A percentile compares a stretch with the other conserved stretches of the same genome.
phyloP scores from a whole-genome alignment of 306 rosid species.

The Bauhinia variegata region DNA sequence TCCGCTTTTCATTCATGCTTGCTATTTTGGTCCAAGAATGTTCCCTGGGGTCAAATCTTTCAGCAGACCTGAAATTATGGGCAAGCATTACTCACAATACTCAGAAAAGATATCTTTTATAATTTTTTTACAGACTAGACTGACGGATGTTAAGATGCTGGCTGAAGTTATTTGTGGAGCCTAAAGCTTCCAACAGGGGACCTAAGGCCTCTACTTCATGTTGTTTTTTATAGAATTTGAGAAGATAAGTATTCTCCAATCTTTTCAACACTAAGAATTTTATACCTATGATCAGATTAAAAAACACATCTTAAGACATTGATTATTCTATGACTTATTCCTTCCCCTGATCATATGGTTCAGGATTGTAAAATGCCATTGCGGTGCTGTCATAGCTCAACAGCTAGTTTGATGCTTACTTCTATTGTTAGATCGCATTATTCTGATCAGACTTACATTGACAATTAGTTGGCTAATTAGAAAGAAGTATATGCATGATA shows the following conservation, averaged over 20 bases:
- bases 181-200: neutral
- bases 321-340: neutral
- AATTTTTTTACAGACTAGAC: conserved; percentile 2
- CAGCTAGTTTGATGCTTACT: neutral
- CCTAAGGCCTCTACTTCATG: neutral
- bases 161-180: neutral
- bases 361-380: neutral
- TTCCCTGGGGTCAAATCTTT: conserved; percentile 85
- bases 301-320: neutral
- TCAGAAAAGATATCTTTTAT: neutral
- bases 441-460: neutral
- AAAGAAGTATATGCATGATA: neutral
- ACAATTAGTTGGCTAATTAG: neutral
- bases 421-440: neutral
- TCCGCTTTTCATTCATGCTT: conserved; percentile 50
- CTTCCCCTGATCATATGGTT: neutral
- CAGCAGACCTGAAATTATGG: conserved; percentile 62
- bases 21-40: conserved; percentile 70
- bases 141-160: neutral
- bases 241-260: neutral
- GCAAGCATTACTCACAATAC: conserved; percentile 29
- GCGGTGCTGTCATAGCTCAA: neutral
- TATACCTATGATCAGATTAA: neutral
- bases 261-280: neutral
- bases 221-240: neutral